These are phyloP conservation scores for Exidia glandulosa DNA, from an alignment of 768 basidiomycete species.

Conservation along the genomic window DNA sequence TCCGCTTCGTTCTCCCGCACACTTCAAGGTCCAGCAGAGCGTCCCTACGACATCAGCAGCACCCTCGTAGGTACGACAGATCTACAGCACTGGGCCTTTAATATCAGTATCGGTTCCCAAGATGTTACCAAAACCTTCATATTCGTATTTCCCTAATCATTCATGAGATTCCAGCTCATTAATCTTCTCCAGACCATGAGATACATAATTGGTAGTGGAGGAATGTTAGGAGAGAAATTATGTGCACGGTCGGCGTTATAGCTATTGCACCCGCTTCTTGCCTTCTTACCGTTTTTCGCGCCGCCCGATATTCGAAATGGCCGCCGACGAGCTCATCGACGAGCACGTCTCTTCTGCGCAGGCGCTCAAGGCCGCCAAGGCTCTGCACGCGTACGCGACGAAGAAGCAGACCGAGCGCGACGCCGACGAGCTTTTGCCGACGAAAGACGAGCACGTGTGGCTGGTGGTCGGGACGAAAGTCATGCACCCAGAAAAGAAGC, in stretches of 20 bases:
- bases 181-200: too few species aligned
- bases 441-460: conserved; percentile 82
- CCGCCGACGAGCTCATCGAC: conserved; percentile 44
- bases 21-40: too few species aligned
- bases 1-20: too few species aligned
- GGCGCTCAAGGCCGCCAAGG: conserved; percentile 65
- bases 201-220: too few species aligned
- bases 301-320: neutral
- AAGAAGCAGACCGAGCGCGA: conserved; percentile 54
- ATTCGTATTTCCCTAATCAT: too few species aligned
- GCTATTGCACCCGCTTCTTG: neutral
- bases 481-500: conserved; percentile 58
- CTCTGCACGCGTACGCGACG: conserved; percentile 60
- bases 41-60: too few species aligned
- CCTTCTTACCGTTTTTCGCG: neutral
- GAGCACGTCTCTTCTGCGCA: conserved; percentile 59
- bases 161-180: too few species aligned
- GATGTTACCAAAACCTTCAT: too few species aligned
- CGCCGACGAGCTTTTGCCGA: conserved; percentile 62
- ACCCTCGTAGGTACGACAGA: too few species aligned
- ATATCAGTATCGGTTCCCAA: too few species aligned
- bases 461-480: conserved; percentile 79
- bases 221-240: too few species aligned
- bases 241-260: neutral
- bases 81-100: too few species aligned